These are phyloP conservation scores for Cylindrotheca closterium DNA, from an alignment of 108 stramenopile genomes.

Conservation along the genomic window DNA sequence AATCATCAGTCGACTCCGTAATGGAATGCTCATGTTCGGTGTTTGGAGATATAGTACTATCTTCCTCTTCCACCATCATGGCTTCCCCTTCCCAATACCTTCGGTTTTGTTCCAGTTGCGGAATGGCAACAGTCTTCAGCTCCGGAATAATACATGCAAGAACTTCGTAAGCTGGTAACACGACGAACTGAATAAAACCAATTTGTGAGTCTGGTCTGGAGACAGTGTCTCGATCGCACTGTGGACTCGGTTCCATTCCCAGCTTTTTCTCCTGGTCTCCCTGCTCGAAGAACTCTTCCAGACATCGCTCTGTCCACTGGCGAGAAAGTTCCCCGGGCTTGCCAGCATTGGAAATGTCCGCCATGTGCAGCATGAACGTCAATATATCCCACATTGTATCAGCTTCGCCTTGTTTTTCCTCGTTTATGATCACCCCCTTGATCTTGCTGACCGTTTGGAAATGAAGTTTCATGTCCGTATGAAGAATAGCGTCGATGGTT, in stretches of 20 bases:
- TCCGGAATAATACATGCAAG: conserved; percentile 43
- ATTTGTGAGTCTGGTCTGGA: conserved; percentile 65
- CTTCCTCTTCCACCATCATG: background rate
- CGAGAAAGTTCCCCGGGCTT: conserved; percentile 42
- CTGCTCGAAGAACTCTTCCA: conserved; percentile 67
- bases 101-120: conserved; percentile 35
- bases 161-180: conserved; percentile 55
- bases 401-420: conserved; percentile 13
- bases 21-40: background rate
- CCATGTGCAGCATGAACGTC: conserved; percentile 56
- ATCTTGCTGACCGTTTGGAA: conserved; percentile 33
- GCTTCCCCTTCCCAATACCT: conserved; percentile 37
- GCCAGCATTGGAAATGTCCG: conserved; percentile 75
- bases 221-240: conserved; percentile 53
- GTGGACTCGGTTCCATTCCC: conserved; percentile 63
- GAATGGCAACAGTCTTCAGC: conserved; percentile 36
- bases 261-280: conserved; percentile 64
- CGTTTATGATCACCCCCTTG: conserved; percentile 5
- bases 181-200: conserved; percentile 79
- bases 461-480: conserved; percentile 59
- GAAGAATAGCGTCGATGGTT: conserved; percentile 40
- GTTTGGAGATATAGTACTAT: background rate
- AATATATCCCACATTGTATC: conserved; percentile 25
- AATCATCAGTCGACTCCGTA: background rate
- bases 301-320: conserved; percentile 62